These are phyloP conservation scores for Acacia confusa DNA, from an alignment of 306 rosid species.

Conservation along the genomic window DNA sequence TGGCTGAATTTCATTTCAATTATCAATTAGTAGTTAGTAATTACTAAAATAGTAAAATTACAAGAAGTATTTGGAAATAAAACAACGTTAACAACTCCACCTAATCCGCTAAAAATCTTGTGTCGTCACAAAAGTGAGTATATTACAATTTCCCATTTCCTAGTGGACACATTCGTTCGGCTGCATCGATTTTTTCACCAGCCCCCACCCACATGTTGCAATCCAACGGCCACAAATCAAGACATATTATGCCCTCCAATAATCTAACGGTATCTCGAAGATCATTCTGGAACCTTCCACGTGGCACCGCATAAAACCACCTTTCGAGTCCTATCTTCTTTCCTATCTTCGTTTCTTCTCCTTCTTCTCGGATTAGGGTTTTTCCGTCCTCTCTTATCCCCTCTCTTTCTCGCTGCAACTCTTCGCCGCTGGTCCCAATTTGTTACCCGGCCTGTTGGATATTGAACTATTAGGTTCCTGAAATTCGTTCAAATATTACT, in stretches of 20 bases:
- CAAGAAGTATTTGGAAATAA: too few relatives aligned
- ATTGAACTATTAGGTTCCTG: background rate
- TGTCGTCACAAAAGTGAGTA: too few relatives aligned
- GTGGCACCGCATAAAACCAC: conserved; percentile 24
- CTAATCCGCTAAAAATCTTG: too few relatives aligned
- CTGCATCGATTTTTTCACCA: background rate
- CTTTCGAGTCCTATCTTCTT: background rate
- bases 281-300: conserved; percentile 42
- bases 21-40: too few relatives aligned
- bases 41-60: too few relatives aligned
- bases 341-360: background rate
- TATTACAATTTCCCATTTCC: background rate
- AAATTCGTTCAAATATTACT: background rate
- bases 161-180: too few relatives aligned
- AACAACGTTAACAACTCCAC: background rate
- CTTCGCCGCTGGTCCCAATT: background rate
- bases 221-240: conserved; percentile 1
- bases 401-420: background rate
- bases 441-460: background rate
- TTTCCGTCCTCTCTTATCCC: background rate
- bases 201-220: background rate
- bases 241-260: background rate
- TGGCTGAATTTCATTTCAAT: too few relatives aligned
- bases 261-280: conserved; percentile 15
- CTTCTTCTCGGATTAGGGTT: conserved; percentile 12